Percentiles rank a stretch among this genome's conserved stretches.
Conservation (phyloP, 345 rosid genomes). For the Sisymbrium altissimum region DNA sequence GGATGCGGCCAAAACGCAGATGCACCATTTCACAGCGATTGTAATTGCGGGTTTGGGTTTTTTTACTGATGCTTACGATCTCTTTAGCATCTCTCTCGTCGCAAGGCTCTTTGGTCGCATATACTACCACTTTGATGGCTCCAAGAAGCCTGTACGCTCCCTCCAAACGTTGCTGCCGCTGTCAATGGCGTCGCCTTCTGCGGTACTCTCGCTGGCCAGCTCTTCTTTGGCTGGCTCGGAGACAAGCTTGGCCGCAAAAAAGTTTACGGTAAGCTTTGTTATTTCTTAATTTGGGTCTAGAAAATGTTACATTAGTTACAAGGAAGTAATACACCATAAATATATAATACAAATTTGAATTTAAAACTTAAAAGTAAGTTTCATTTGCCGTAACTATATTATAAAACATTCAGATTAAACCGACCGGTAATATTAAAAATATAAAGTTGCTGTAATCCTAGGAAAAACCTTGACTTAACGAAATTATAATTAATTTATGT, state of each 20-base stretch:
- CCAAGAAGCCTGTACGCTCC: constrained; percentile 34
- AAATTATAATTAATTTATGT: too few species aligned
- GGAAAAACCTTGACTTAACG: too few species aligned
- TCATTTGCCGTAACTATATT: too few species aligned
- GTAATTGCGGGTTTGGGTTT: constrained; percentile 48
- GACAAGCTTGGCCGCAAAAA: constrained; percentile 44
- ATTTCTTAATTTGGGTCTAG: neutral
- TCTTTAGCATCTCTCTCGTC: constrained; percentile 39
- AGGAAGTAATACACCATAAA: too few species aligned
- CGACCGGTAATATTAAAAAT: too few species aligned
- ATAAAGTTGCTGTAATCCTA: too few species aligned
- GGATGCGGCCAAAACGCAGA: constrained; percentile 44
- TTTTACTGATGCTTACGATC: constrained; percentile 46
- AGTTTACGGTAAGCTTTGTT: constrained; percentile 34
- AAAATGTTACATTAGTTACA: neutral
- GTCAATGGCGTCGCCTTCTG: constrained; percentile 36
- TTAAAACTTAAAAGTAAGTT: too few species aligned
- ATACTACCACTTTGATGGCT: constrained; percentile 36
- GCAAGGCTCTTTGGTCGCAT: constrained; percentile 46
- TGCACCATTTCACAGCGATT: constrained; percentile 45
- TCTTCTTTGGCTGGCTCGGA: constrained; percentile 45
- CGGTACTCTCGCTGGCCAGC: constrained; percentile 39
- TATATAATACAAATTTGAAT: too few species aligned
- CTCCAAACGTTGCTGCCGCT: constrained; percentile 36
- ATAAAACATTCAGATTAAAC: too few species aligned